Evolutionary conservation across 1,284 basidiomycete species (phyloP).

Genomic region (Melampsora americana): DNA sequence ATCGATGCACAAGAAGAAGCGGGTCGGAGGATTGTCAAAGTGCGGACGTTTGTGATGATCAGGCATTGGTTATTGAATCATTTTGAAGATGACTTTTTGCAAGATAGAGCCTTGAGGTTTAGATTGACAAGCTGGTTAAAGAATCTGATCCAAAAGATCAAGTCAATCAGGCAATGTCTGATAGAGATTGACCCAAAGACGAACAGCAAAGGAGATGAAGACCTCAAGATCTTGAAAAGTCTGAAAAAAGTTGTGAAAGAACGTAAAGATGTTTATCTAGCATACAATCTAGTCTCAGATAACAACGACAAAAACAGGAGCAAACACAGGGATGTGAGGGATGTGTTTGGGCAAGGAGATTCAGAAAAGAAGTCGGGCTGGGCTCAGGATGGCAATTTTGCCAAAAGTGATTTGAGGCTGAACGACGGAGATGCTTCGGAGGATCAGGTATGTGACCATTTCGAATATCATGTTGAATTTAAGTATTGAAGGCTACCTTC

Average conservation of each 20-base stretch:
- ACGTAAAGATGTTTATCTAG: conserved; percentile 63
- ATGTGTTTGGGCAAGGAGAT: neutral
- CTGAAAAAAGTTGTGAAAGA: conserved; percentile 74
- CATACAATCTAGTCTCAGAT: neutral
- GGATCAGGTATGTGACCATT: conserved; percentile 15
- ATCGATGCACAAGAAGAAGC: conserved; percentile 60
- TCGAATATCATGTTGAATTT: neutral
- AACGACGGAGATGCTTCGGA: conserved; percentile 1
- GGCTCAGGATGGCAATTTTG: conserved; percentile 27
- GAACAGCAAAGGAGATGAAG: conserved; percentile 64
- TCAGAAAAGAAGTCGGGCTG: neutral
- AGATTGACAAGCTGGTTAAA: conserved; percentile 75
- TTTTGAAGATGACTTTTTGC: conserved; percentile 77
- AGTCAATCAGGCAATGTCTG: conserved; percentile 63
- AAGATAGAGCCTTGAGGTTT: conserved; percentile 70
- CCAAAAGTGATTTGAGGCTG: conserved; percentile 25
- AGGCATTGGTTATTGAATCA: conserved; percentile 81
- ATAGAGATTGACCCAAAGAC: neutral
- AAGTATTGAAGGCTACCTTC: neutral
- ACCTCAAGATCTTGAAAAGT: conserved; percentile 57
- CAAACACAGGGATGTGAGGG: neutral
- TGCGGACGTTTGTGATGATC: conserved; percentile 78
- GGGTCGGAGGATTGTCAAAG: conserved; percentile 70
- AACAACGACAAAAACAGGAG: conserved; percentile 33
- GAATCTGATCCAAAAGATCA: conserved; percentile 65